phyloP scores from a whole-genome alignment of 2,329 filamentous ascomycete genomes.

The Talaromyces sp. region DNA sequence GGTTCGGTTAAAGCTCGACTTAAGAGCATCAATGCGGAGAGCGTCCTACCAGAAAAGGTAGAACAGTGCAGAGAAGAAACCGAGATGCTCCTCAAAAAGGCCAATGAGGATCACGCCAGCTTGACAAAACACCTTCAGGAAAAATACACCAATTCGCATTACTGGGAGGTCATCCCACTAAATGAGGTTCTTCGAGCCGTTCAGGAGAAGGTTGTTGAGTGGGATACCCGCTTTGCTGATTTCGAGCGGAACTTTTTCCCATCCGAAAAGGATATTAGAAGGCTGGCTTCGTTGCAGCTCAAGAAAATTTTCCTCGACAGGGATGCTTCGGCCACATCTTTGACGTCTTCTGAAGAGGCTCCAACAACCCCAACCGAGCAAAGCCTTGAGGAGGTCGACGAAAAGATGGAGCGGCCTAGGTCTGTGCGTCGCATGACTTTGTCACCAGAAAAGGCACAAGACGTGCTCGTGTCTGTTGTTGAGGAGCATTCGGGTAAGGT shows the following conservation, averaged over 20 bases:
- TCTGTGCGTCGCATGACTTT: slow-evolving; percentile 40
- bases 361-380: slow-evolving; percentile 38
- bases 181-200: slow-evolving; percentile 85
- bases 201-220: slow-evolving; percentile 86
- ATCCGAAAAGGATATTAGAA: slow-evolving; percentile 89
- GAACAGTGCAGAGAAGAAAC: slow-evolving; percentile 79
- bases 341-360: slow-evolving; percentile 65
- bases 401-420: slow-evolving; percentile 23
- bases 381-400: slow-evolving; percentile 22
- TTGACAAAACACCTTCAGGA: slow-evolving; percentile 76
- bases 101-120: slow-evolving; percentile 73
- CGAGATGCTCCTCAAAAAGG: slow-evolving; percentile 69
- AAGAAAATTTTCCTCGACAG: slow-evolving; percentile 91
- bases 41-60: slow-evolving; percentile 78
- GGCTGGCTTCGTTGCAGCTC: slow-evolving; percentile 84
- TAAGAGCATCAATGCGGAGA: slow-evolving; percentile 85
- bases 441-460: slow-evolving; percentile 58
- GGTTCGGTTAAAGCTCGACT: slow-evolving; percentile 76
- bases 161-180: slow-evolving; percentile 93
- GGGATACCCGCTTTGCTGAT: slow-evolving; percentile 84
- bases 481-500: slow-evolving; percentile 53
- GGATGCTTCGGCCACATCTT: slow-evolving; percentile 71
- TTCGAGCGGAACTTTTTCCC: slow-evolving; percentile 93
- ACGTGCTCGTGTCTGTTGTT: slow-evolving; percentile 60
- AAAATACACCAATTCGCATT: slow-evolving; percentile 87